Conservation (phyloP, 768 basidiomycete genomes). For the Boletus rex-veris region DNA sequence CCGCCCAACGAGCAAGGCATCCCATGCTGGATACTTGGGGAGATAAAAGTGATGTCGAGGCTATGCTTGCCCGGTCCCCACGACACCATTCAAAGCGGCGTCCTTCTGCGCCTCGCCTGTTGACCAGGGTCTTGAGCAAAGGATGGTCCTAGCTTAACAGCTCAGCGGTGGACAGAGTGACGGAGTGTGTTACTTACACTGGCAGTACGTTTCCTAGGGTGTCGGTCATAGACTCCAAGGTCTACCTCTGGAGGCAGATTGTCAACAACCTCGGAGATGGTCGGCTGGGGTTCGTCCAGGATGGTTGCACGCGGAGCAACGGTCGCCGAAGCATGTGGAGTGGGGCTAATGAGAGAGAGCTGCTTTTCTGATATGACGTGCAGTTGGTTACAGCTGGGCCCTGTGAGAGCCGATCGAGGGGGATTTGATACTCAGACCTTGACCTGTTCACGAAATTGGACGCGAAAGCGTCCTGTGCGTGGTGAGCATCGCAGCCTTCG, state of each 20-base stretch:
- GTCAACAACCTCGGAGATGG: too few species aligned
- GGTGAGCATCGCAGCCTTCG: constrained; percentile 71
- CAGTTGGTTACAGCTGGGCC: constrained; percentile 52
- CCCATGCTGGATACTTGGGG: constrained; percentile 12
- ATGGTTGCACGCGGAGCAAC: too few species aligned
- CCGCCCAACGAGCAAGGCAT: constrained; percentile 10
- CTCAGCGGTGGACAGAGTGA: too few species aligned
- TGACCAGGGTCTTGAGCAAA: constrained; percentile 44
- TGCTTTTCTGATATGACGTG: constrained; percentile 70
- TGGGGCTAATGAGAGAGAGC: constrained; percentile 28
- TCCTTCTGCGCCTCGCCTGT: constrained; percentile 18
- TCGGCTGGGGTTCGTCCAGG: too few species aligned
- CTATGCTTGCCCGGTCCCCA: constrained; percentile 46
- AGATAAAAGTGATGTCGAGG: constrained; percentile 8
- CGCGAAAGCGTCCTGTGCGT: constrained; percentile 41
- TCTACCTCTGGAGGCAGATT: too few species aligned
- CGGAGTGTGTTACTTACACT: too few species aligned
- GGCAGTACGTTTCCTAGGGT: too few species aligned
- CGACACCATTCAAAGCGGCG: constrained; percentile 50
- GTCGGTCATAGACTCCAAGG: too few species aligned
- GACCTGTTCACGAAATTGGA: constrained; percentile 63
- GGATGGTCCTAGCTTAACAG: too few species aligned
- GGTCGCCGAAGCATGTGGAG: too few species aligned
- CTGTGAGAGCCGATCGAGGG: constrained; percentile 61
- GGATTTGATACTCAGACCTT: constrained; percentile 77